These are phyloP conservation scores for Penicillium longicatenatum DNA, from an alignment of 495 filamentous ascomycete species.

Conservation along the genomic window DNA sequence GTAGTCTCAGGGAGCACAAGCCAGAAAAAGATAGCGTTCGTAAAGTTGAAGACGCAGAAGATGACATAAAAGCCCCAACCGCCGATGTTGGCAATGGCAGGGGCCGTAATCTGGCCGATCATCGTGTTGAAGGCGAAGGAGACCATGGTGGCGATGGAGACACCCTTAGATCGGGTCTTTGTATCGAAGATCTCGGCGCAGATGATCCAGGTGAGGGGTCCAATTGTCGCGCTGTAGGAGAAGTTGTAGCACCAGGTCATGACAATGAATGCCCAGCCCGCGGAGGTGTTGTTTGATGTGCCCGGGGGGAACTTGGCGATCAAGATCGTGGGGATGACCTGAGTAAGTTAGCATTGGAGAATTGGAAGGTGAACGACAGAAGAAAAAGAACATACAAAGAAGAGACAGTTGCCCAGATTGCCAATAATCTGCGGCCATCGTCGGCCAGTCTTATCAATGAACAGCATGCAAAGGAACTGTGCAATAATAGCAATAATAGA, in stretches of 20 bases:
- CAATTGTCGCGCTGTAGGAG: slow-evolving; percentile 2
- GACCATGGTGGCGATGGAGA: slow-evolving; percentile 60
- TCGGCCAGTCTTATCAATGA: slow-evolving; percentile 9
- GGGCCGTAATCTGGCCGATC: slow-evolving; percentile 60
- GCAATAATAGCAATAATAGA: slow-evolving; percentile 53
- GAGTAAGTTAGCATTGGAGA: background rate
- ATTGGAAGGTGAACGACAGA: background rate
- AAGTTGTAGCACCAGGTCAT: slow-evolving; percentile 13
- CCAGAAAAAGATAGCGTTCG: slow-evolving; percentile 61
- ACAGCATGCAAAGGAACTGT: slow-evolving; percentile 4
- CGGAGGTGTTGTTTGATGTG: background rate
- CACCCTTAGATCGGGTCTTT: slow-evolving; percentile 58
- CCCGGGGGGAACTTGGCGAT: slow-evolving; percentile 5
- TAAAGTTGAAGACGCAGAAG: slow-evolving; percentile 43
- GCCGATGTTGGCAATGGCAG: slow-evolving; percentile 44
- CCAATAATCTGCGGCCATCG: slow-evolving; percentile 7
- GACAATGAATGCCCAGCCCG: slow-evolving; percentile 4
- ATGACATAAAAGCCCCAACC: slow-evolving; percentile 52
- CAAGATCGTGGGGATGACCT: slow-evolving; percentile 6
- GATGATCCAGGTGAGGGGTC: slow-evolving; percentile 21
- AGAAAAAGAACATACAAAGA: slow-evolving; percentile 4
- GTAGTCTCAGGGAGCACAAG: slow-evolving; percentile 58
- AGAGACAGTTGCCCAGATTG: slow-evolving; percentile 4
- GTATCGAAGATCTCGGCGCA: slow-evolving; percentile 67
- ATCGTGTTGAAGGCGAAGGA: slow-evolving; percentile 66